phyloP scores from a whole-genome alignment of 192 early-diverging fungal genomes.

The Coemansia brasiliensis region DNA sequence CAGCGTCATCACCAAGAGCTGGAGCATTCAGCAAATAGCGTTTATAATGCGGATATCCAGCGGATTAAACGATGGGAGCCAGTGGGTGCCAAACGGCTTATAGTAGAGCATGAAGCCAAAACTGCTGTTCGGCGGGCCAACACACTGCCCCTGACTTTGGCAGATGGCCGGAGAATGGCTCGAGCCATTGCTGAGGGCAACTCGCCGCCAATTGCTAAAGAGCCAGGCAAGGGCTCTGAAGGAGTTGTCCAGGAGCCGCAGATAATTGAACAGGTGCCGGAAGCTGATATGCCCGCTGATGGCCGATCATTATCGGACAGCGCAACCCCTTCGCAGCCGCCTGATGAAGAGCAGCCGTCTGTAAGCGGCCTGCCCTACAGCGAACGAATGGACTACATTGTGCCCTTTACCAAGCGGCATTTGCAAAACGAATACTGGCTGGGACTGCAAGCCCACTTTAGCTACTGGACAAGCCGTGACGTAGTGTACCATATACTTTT shows the following conservation, averaged over 20 bases:
- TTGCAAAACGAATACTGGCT: constrained; percentile 57
- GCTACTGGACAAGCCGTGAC: constrained; percentile 54
- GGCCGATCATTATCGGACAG: too few species aligned
- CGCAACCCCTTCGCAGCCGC: too few species aligned
- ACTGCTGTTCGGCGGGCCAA: background rate
- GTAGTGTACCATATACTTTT: constrained; percentile 41
- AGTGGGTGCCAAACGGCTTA: background rate
- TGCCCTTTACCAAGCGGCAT: constrained; percentile 44
- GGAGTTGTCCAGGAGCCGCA: too few species aligned
- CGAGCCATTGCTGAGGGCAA: constrained; percentile 1
- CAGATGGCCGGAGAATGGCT: constrained; percentile 14
- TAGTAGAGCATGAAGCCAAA: too few species aligned
- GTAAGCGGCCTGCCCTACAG: constrained; percentile 24
- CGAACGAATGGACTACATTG: constrained; percentile 56
- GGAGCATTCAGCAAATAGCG: background rate
- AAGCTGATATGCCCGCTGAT: too few species aligned
- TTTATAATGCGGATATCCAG: too few species aligned
- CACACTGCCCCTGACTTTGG: constrained; percentile 20
- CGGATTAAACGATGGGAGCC: too few species aligned
- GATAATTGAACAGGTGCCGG: too few species aligned
- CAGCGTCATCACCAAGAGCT: background rate
- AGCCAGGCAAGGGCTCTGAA: too few species aligned
- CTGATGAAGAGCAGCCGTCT: background rate
- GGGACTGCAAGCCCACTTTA: constrained; percentile 49
- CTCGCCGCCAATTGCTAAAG: background rate